Conservation (phyloP, 129 eudicot genomes). For the Chrysanthemum seticuspe region DNA sequence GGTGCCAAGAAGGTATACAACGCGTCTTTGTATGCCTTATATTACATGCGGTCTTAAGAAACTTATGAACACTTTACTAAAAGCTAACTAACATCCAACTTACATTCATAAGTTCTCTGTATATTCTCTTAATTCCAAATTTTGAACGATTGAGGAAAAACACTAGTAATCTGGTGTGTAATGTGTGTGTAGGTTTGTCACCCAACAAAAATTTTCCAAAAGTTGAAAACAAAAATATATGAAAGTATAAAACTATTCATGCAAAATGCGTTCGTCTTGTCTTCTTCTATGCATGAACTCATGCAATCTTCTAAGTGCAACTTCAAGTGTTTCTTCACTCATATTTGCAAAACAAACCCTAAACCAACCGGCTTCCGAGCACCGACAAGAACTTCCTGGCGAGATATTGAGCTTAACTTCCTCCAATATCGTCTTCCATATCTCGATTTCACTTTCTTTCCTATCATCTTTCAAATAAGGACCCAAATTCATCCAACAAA, state of each 20-base stretch:
- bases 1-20: no score
- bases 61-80: not conserved
- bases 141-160: no score
- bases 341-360: constrained; percentile 86
- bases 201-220: no score
- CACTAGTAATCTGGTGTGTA: no score
- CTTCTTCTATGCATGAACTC: constrained; percentile 58
- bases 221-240: no score
- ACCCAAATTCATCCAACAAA: constrained; percentile 88
- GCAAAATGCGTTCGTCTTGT: not conserved
- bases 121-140: not conserved
- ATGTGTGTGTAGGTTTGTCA: no score
- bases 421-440: constrained; percentile 54
- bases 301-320: constrained; percentile 59
- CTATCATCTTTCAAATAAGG: constrained; percentile 46
- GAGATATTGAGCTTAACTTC: constrained; percentile 74
- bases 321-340: constrained; percentile 68
- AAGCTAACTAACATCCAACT: not conserved
- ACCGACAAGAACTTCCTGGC: constrained; percentile 84
- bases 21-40: no score
- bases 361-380: constrained; percentile 87
- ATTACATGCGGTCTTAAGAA: no score
- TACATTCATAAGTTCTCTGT: not conserved
- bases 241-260: no score
- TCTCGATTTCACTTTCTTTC: constrained; percentile 49